A percentile compares a stretch with the other conserved stretches of the same genome.
These are phyloP conservation scores for Lobosporangium transversale DNA, from an alignment of 192 early-diverging fungal species.

Conservation along the genomic window DNA sequence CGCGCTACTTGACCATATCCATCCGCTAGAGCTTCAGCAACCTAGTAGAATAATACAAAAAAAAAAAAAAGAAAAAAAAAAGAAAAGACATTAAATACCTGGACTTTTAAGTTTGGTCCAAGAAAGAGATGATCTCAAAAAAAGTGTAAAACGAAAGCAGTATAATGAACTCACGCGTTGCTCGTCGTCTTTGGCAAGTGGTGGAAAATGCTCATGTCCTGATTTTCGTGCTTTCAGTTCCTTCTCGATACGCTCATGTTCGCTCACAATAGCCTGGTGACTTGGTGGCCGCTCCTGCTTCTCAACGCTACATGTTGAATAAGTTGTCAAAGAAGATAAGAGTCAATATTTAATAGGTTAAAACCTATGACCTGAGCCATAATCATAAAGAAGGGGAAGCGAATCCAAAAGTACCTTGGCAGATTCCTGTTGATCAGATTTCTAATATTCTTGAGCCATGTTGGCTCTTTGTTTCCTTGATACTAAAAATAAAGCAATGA, in stretches of 20 bases:
- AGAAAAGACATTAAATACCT: no score
- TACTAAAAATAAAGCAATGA: no score
- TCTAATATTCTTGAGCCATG: conserved; percentile 40
- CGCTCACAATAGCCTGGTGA: conserved; percentile 17
- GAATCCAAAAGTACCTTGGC: conserved; percentile 29
- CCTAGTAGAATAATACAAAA: conserved; percentile 1
- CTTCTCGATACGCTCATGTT: conserved; percentile 38
- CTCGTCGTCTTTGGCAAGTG: conserved; percentile 26
- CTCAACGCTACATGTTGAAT: conserved; percentile 6
- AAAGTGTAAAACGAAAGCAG: no score
- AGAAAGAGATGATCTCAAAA: no score
- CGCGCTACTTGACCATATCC: conserved; percentile 48
- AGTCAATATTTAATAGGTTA: no score
- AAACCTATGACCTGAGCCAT: no score
- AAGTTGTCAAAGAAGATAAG: no score
- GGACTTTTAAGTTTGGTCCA: no score
- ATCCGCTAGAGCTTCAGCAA: conserved; percentile 12
- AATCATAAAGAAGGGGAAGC: no score
- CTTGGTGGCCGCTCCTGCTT: conserved; percentile 8
- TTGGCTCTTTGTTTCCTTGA: conserved; percentile 30
- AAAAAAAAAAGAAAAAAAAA: no score
- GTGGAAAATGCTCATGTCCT: conserved; percentile 6
- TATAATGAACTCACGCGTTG: neutral
- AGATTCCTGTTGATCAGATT: conserved; percentile 34
- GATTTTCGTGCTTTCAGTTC: conserved; percentile 10